Evolutionary conservation across 73 alveolate genomes (phyloP).

Genomic region (Durusdinium trenchii): DNA sequence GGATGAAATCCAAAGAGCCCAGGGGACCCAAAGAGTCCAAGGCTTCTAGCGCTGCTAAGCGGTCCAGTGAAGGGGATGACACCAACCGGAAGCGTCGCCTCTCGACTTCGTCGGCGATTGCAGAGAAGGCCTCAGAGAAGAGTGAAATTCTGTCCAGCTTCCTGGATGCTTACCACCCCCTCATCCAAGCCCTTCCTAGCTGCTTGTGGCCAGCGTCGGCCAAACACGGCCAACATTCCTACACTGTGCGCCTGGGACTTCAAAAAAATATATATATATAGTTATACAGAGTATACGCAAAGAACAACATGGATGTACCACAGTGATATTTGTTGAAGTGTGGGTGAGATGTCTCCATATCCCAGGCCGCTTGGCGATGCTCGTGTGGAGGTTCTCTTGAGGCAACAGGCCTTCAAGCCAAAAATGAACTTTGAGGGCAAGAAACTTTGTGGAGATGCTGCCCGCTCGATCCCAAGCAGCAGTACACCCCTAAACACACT

Average conservation of each 20-base stretch:
- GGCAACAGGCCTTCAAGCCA: constrained; percentile 3
- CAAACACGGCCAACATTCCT: constrained; percentile 60
- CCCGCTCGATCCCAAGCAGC: not conserved
- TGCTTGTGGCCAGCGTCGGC: not conserved
- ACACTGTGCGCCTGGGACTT: constrained; percentile 30
- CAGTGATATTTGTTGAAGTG: not conserved
- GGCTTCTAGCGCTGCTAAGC: no score
- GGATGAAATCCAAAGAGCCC: no score
- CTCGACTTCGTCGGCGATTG: not conserved
- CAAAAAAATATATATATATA: no score
- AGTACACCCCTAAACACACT: no score
- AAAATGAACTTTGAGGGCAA: not conserved
- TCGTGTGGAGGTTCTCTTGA: not conserved
- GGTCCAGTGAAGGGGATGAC: no score
- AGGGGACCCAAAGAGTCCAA: no score
- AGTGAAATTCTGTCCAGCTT: not conserved
- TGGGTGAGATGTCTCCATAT: no score
- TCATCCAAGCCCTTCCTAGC: not conserved
- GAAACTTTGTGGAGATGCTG: not conserved
- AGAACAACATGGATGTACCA: no score
- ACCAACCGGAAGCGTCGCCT: no score
- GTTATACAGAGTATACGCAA: no score
- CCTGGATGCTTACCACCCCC: not conserved
- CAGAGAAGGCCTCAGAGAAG: not conserved
- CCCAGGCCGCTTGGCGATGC: not conserved